Base-by-base conservation (phyloP, 805 yeast genomes). In the Pichia thaimueangensis region DNA sequence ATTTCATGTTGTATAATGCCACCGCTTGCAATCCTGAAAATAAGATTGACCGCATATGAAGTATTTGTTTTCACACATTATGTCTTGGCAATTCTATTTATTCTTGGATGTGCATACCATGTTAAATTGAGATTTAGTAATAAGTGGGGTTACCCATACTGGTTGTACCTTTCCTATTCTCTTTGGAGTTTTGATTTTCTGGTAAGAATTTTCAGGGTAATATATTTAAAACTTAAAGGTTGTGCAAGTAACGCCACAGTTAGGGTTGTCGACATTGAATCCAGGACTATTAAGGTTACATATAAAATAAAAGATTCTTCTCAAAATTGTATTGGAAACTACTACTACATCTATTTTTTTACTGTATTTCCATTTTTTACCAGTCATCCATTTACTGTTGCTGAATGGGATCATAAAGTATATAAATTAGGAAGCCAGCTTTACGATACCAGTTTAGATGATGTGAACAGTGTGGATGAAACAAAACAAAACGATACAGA, bases 371-470 rank as follows among this genome's bases (percentile, higher is more conserved):
- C 47, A 23, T 45, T 37, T 29, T 77, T 78, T 77, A 84, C 79
- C 54, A 73, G 82, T 4, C 86, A 81, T 57, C 87, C 87, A 2
- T 79, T 82, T 59, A 77, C 86, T 2, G 57, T 74, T 5, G 58
- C 45, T 20, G 40, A 36, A 32, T 45, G 47, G 47, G 2, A 19
- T 1, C 20, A 20, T 13, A 21, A 35, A 8, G 12, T 25, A n/a
- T n/a, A n/a, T n/a, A n/a, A n/a, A n/a, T n/a, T n/a, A n/a, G n/a
- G n/a, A n/a, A n/a, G n/a, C n/a, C n/a, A n/a, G n/a, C n/a, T n/a
- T n/a, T n/a, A n/a, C n/a, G 29, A 13, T 25, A 13, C 29, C 10
- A 13, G 12, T 25, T 25, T 25, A 25, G 13, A 25, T 13, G 10
- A 11, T 13, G 13, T 11, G 10, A 25, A 13, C 13, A 10, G 12